A percentile compares a stretch with the other conserved stretches of the same genome.
Evolutionary conservation across 2,329 filamentous ascomycete genomes (phyloP).

Genomic region (Monosporascus sp.): DNA sequence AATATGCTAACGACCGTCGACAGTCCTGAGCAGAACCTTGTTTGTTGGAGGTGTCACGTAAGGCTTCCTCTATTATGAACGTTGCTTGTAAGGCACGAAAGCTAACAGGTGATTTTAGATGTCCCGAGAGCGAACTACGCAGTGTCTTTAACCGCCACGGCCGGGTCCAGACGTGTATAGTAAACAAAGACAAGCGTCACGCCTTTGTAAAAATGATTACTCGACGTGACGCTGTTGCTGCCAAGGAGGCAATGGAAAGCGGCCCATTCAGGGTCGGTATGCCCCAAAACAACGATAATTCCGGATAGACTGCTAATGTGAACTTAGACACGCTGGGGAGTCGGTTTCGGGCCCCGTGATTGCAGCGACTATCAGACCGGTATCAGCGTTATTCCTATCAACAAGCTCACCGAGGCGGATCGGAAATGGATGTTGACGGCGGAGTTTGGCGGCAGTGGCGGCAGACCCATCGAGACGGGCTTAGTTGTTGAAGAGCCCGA

Average conservation of each 20-base stretch:
- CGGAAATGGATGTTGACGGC: conserved; percentile 96
- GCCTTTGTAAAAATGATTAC: conserved; percentile 99
- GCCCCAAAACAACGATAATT: conserved; percentile 3
- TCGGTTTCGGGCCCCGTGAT: conserved; percentile 93
- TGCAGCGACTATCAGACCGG: conserved; percentile 95
- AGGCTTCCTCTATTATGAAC: conserved; percentile 27
- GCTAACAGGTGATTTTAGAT: conserved; percentile 41
- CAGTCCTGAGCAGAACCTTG: conserved; percentile 84
- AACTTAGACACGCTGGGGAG: conserved; percentile 84
- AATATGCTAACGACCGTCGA: conserved; percentile 10
- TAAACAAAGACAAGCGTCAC: conserved; percentile 96
- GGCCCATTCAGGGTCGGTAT: conserved; percentile 65
- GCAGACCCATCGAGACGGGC: conserved; percentile 70
- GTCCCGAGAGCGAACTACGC: conserved; percentile 76
- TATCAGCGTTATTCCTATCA: conserved; percentile 88
- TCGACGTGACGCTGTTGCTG: conserved; percentile 75
- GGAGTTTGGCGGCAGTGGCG: conserved; percentile 88
- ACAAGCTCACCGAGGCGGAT: conserved; percentile 90
- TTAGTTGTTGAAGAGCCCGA: conserved; percentile 95
- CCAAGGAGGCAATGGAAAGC: conserved; percentile 84
- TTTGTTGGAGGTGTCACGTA: conserved; percentile 94
- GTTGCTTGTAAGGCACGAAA: conserved; percentile 4
- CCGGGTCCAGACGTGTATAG: conserved; percentile 92
- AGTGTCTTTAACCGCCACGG: conserved; percentile 77
- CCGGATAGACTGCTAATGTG: conserved; percentile 11